A percentile compares a stretch with the other conserved stretches of the same genome.
phyloP scores from a whole-genome alignment of 116 monocot species.

The Iris pallida region DNA sequence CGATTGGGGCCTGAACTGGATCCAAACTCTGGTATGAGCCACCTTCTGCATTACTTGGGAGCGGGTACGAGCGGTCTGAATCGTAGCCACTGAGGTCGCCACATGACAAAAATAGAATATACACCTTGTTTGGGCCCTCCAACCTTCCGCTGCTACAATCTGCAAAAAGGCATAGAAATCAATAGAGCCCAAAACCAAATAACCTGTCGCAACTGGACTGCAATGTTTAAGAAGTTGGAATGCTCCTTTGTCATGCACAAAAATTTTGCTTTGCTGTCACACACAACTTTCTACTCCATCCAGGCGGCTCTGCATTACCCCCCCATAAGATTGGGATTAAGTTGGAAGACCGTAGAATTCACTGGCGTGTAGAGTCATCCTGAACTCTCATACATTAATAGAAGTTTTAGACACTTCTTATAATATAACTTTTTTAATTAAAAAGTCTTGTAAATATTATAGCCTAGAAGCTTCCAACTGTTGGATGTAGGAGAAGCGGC shows the following conservation, averaged over 20 bases:
- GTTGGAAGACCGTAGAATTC: too few species aligned
- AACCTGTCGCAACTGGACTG: too few species aligned
- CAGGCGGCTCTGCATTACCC: too few species aligned
- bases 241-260: background rate
- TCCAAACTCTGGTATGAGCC: conserved; percentile 72
- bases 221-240: too few species aligned
- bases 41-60: conserved; percentile 37
- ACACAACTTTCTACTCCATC: background rate
- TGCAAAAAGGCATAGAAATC: conserved; percentile 13
- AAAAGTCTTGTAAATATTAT: too few species aligned
- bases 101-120: conserved; percentile 89
- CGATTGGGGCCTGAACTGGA: conserved; percentile 87
- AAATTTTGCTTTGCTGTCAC: background rate
- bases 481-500: too few species aligned
- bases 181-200: background rate
- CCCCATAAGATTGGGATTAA: too few species aligned
- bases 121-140: conserved; percentile 88
- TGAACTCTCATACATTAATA: too few species aligned
- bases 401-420: too few species aligned
- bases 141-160: conserved; percentile 95
- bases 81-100: conserved; percentile 88
- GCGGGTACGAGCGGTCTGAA: conserved; percentile 85
- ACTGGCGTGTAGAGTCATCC: too few species aligned
- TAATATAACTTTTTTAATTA: too few species aligned
- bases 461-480: too few species aligned